Conservation (phyloP, 148 eudicot genomes). For the Rhododendron ovatum region DNA sequence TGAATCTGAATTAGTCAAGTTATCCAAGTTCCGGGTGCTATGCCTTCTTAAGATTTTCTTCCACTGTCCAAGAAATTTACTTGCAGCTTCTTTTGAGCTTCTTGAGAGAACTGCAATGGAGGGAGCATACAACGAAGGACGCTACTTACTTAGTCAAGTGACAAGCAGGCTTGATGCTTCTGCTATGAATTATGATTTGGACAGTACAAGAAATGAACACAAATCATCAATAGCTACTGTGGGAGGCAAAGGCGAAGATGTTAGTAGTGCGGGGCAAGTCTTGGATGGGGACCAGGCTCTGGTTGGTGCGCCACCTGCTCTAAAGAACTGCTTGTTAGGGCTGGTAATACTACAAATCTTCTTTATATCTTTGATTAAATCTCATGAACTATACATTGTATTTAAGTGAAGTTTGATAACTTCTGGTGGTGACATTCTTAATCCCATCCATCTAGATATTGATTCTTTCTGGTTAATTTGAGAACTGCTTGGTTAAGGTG, state of each 20-base stretch:
- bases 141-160: conserved; percentile 59
- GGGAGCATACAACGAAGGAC: conserved; percentile 50
- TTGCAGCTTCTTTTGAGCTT: conserved; percentile 78
- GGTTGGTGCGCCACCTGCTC: conserved; percentile 22
- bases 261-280: conserved; percentile 16
- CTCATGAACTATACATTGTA: neutral
- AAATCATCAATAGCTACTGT: conserved; percentile 17
- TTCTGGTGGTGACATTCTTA: neutral
- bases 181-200: conserved; percentile 18
- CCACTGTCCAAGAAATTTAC: conserved; percentile 63
- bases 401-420: neutral
- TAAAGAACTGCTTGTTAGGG: conserved; percentile 60
- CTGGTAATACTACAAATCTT: conserved; percentile 44
- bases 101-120: conserved; percentile 43
- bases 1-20: conserved; percentile 34
- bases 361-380: neutral
- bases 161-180: conserved; percentile 35
- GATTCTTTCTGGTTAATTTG: neutral
- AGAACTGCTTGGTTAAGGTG: neutral
- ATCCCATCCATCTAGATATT: neutral
- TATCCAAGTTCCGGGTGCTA: conserved; percentile 63
- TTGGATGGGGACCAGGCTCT: conserved; percentile 24
- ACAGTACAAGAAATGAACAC: conserved; percentile 10
- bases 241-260: conserved; percentile 17
- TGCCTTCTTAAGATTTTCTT: conserved; percentile 71